Base-by-base conservation (phyloP, 2,329 filamentous ascomycete genomes). In the Pseudocercospora fijiensis region DNA sequence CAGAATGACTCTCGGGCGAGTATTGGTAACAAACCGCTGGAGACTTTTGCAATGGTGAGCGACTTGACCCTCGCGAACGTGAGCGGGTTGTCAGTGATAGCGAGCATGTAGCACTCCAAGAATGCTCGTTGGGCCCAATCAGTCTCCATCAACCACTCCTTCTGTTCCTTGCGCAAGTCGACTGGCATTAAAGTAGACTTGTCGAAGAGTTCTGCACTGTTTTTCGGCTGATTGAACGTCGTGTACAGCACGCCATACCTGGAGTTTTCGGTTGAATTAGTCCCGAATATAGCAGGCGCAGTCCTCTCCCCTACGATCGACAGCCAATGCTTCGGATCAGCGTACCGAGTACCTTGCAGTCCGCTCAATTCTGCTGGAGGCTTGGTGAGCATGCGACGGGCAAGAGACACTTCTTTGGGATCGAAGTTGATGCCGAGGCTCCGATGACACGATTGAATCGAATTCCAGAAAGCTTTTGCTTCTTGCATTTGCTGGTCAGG, bases 81-180 rank as follows among this genome's bases (percentile, higher is more conserved):
- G 4, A 71, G 67, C 4, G 78, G 78, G 64, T 88, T 88, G 70
- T 90, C 86, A 24, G 87, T 84, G 49, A 90, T 75, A 1, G 86
- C 84, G 55, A 90, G 83, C 67, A 87, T 83, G 68, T 88, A 90
- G 0, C 88, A 88, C 56, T 87, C 84, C 53, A 90, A 79, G 72
- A 90, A 88, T 18, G 87, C 88, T 59, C 84, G 80, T 67, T 90
- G 87, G 6, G 87, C 87, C 86, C 88, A 90, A 58, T 87, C 84
- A 3, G 86, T 85, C 73, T 90, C 88, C 41, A 88, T 77, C 1
- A 91, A 76, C 85, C 89, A 87, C 74, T 90, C 87, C 58, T 83
- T 85, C 73, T 91, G 89, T n/a, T 84, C 80, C 63, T 80, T 80
- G 0, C 84, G 85, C n/a, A 90, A 80, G 30, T 79, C 77, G 1